Percentiles rank a stretch among this genome's conserved stretches.
Evolutionary conservation across 2,329 filamentous ascomycete genomes (phyloP).

Genomic region (Graphiopsis chlorocephala): DNA sequence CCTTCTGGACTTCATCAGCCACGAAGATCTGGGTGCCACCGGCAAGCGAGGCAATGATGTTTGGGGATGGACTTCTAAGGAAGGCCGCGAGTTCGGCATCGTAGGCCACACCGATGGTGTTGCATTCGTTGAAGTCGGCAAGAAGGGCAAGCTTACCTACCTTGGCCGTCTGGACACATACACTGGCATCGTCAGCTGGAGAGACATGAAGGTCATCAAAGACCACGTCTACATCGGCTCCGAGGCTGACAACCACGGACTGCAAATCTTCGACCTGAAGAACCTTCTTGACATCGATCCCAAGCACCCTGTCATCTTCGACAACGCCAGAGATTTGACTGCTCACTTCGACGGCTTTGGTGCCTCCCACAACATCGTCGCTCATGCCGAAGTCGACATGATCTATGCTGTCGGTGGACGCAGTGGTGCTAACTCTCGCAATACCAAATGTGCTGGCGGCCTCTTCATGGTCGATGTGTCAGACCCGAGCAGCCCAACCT

Average conservation of each 20-base stretch:
- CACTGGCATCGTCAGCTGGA: slow-evolving; percentile 35
- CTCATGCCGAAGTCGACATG: slow-evolving; percentile 46
- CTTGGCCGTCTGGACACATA: slow-evolving; percentile 48
- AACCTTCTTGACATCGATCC: slow-evolving; percentile 36
- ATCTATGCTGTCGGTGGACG: slow-evolving; percentile 43
- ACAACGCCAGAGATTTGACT: slow-evolving; percentile 41
- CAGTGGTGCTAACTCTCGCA: slow-evolving; percentile 37
- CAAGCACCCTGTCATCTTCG: slow-evolving; percentile 38
- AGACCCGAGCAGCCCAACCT: slow-evolving; percentile 52
- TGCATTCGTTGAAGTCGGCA: slow-evolving; percentile 49
- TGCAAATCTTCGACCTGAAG: slow-evolving; percentile 53
- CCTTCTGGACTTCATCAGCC: slow-evolving; percentile 39
- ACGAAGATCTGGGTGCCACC: slow-evolving; percentile 39
- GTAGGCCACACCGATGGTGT: slow-evolving; percentile 51
- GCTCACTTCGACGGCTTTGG: slow-evolving; percentile 42
- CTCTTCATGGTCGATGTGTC: slow-evolving; percentile 60
- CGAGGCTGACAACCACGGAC: slow-evolving; percentile 45
- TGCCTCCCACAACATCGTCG: slow-evolving; percentile 52
- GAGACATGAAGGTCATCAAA: slow-evolving; percentile 41
- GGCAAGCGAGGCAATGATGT: slow-evolving; percentile 37
- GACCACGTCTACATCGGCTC: slow-evolving; percentile 42
- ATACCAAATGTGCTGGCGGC: slow-evolving; percentile 50
- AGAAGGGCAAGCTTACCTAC: slow-evolving; percentile 48
- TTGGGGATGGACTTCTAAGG: slow-evolving; percentile 50
- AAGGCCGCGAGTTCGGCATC: slow-evolving; percentile 50